Conservation (phyloP, 192 early-diverging fungal species). For the Coemansia aciculifera region DNA sequence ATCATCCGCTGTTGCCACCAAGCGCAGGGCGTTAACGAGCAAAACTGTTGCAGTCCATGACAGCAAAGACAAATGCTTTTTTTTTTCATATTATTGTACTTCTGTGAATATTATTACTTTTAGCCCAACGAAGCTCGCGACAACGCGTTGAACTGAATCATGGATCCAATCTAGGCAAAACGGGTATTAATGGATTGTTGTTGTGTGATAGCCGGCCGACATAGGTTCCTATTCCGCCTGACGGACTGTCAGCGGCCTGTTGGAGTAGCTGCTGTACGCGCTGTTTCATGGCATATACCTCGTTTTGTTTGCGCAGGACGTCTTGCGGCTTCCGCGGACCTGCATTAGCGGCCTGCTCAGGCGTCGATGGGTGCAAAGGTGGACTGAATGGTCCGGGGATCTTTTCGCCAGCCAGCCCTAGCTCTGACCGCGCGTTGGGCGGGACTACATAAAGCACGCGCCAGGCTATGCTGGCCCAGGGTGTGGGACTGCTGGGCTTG, state of each 20-base stretch:
- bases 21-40: not conserved
- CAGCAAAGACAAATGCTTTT: not conserved
- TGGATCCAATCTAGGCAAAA: constrained; percentile 40
- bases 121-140: not conserved
- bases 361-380: constrained; percentile 29
- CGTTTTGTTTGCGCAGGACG: constrained; percentile 49
- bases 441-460: constrained; percentile 38
- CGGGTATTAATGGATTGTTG: constrained; percentile 52
- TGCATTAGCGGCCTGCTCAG: constrained; percentile 7
- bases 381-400: constrained; percentile 52
- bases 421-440: constrained; percentile 35
- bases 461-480: constrained; percentile 33
- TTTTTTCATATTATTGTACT: not conserved
- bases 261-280: constrained; percentile 48
- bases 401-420: constrained; percentile 42
- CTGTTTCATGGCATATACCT: constrained; percentile 33
- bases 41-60: not conserved
- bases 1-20: not conserved
- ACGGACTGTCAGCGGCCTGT: constrained; percentile 44
- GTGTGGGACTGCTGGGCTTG: constrained; percentile 20
- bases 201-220: constrained; percentile 46
- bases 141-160: not conserved
- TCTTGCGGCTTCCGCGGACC: constrained; percentile 24
- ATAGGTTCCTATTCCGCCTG: constrained; percentile 45
- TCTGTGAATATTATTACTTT: constrained; percentile 16